Conservation (phyloP, 2,329 filamentous ascomycete genomes). For the Aspergillus nomiae region DNA sequence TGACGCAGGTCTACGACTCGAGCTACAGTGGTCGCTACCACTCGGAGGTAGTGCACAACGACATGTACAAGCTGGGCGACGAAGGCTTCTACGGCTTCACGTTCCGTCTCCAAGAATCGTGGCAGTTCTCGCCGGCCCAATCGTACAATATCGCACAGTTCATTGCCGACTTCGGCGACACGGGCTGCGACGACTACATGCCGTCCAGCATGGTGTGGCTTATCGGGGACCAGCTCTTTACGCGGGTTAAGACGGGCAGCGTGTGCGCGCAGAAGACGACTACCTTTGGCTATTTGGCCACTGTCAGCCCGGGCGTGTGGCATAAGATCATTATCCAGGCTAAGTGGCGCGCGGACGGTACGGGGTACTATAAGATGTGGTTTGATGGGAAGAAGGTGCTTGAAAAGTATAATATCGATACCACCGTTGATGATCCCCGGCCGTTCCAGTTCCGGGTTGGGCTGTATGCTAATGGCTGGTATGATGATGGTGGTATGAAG, state of each 20-base stretch:
- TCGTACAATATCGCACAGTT: not conserved
- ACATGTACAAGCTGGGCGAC: not conserved
- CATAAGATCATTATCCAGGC: not conserved
- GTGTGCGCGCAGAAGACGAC: not conserved
- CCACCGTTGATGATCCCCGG: not conserved
- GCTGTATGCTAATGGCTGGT: slow-evolving; percentile 55
- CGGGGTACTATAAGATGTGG: not conserved
- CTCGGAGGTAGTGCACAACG: not conserved
- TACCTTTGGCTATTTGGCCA: not conserved
- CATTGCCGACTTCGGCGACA: not conserved
- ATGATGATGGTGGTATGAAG: slow-evolving; percentile 44
- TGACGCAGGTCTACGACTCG: not conserved
- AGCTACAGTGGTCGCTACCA: not conserved
- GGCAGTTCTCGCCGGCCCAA: not conserved
- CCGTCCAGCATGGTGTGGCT: not conserved
- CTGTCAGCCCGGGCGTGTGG: not conserved
- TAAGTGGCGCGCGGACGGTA: not conserved
- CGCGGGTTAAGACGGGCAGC: not conserved
- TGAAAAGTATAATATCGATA: not conserved
- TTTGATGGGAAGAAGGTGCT: not conserved
- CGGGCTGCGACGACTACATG: not conserved
- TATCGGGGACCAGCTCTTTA: not conserved
- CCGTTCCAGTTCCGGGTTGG: slow-evolving; percentile 35
- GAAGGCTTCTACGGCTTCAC: not conserved
- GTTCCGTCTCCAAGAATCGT: not conserved